These are phyloP conservation scores for Phytophthora colocasiae DNA, from an alignment of 352 stramenopile genomes.

Conservation along the genomic window DNA sequence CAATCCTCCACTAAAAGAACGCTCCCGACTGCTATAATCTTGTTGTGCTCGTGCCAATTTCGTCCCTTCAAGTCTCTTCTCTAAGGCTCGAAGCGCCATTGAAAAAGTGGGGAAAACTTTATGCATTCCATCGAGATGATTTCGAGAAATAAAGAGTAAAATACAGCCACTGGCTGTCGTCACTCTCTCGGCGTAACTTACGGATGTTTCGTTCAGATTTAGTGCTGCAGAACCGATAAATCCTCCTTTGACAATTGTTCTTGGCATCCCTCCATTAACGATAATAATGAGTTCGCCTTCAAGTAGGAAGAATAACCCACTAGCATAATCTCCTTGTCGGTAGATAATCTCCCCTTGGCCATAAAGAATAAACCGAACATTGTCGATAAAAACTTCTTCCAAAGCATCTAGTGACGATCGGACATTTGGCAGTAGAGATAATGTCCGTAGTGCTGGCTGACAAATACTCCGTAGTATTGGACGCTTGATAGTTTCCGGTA, in stretches of 20 bases:
- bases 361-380: constrained; percentile 60
- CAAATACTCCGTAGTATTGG: constrained; percentile 65
- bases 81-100: constrained; percentile 66
- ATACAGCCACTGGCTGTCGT: constrained; percentile 68
- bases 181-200: constrained; percentile 67
- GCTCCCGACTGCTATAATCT: constrained; percentile 23
- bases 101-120: constrained; percentile 65
- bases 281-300: constrained; percentile 66
- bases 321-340: constrained; percentile 65
- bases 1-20: neutral
- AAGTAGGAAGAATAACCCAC: constrained; percentile 63
- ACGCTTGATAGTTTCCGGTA: constrained; percentile 59
- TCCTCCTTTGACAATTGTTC: constrained; percentile 47
- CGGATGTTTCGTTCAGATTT: constrained; percentile 55
- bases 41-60: constrained; percentile 52
- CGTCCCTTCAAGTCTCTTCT: constrained; percentile 54
- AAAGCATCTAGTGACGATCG: constrained; percentile 41
- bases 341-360: constrained; percentile 74
- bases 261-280: constrained; percentile 36
- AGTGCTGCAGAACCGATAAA: constrained; percentile 63
- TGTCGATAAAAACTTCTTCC: constrained; percentile 59
- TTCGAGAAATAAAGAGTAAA: constrained; percentile 57
- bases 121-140: constrained; percentile 66
- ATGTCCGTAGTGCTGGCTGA: constrained; percentile 49
- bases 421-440: constrained; percentile 49